Conservation (phyloP, 352 stramenopile genomes). For the Globisporangium paroecandrum region DNA sequence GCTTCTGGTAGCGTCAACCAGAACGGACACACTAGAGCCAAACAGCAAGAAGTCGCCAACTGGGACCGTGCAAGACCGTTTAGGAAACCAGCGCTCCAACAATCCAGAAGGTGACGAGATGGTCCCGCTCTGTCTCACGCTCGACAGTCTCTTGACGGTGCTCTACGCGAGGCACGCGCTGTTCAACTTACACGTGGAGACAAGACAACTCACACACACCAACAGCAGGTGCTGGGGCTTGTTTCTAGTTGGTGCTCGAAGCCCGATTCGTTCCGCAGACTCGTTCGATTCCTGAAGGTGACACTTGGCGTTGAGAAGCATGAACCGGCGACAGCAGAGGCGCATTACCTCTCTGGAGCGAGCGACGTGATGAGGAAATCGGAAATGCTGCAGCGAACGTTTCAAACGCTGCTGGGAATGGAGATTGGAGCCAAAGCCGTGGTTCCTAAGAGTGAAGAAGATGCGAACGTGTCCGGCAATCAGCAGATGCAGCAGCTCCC, state of each 20-base stretch:
- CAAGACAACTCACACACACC: not conserved
- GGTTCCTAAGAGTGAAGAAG: not conserved
- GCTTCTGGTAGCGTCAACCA: not conserved
- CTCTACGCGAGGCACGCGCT: constrained; percentile 31
- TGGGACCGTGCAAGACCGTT: not conserved
- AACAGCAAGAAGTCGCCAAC: not conserved
- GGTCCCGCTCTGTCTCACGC: constrained; percentile 27
- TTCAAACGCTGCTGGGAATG: constrained; percentile 5
- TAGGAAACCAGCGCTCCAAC: not conserved
- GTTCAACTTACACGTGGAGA: constrained; percentile 16
- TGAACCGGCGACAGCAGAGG: constrained; percentile 14
- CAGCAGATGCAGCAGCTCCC: constrained; percentile 4
- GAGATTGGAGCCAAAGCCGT: not conserved
- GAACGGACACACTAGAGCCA: not conserved
- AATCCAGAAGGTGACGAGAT: constrained; percentile 12
- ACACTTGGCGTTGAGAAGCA: constrained; percentile 23
- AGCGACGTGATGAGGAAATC: not conserved
- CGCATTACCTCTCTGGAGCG: not conserved
- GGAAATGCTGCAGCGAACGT: not conserved
- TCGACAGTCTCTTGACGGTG: constrained; percentile 29
- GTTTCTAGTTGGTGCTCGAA: constrained; percentile 21
- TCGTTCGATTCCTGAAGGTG: constrained; percentile 27
- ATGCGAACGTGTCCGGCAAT: no score
- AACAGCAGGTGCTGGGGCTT: constrained; percentile 15
- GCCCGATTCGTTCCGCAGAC: constrained; percentile 11